Conservation (phyloP, 116 monocot species). For the Dioscorea cayenensis region DNA sequence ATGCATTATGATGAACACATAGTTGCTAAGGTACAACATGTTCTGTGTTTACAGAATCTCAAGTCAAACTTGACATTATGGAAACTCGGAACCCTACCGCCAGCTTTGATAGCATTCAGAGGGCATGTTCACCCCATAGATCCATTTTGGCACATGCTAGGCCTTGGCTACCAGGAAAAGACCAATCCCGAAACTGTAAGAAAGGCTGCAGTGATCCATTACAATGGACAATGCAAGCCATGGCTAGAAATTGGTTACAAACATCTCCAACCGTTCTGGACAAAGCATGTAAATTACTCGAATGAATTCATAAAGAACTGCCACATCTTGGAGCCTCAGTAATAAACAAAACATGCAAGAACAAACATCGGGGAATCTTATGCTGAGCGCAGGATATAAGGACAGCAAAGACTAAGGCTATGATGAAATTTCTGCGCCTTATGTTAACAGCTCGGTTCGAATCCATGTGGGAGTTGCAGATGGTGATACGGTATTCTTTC, state of each 20-base stretch:
- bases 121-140: slow-evolving; percentile 78
- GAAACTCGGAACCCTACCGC: slow-evolving; percentile 90
- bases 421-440: neutral
- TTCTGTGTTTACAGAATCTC: slow-evolving; percentile 57
- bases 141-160: slow-evolving; percentile 89
- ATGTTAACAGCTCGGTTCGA: neutral
- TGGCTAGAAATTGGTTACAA: slow-evolving; percentile 94
- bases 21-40: neutral
- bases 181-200: slow-evolving; percentile 43
- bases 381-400: neutral
- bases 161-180: slow-evolving; percentile 94
- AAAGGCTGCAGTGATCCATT: slow-evolving; percentile 87
- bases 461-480: neutral
- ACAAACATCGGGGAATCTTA: neutral
- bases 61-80: slow-evolving; percentile 72
- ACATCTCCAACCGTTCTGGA: slow-evolving; percentile 83
- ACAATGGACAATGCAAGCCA: slow-evolving; percentile 87
- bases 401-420: neutral
- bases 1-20: neutral
- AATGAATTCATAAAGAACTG: slow-evolving; percentile 83
- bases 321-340: slow-evolving; percentile 65
- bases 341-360: neutral
- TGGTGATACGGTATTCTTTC: slow-evolving; percentile 2
- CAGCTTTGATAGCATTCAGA: slow-evolving; percentile 84
- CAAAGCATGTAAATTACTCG: slow-evolving; percentile 84